Conservation (phyloP, 768 basidiomycete genomes). For the Tricholoma flavovirens region DNA sequence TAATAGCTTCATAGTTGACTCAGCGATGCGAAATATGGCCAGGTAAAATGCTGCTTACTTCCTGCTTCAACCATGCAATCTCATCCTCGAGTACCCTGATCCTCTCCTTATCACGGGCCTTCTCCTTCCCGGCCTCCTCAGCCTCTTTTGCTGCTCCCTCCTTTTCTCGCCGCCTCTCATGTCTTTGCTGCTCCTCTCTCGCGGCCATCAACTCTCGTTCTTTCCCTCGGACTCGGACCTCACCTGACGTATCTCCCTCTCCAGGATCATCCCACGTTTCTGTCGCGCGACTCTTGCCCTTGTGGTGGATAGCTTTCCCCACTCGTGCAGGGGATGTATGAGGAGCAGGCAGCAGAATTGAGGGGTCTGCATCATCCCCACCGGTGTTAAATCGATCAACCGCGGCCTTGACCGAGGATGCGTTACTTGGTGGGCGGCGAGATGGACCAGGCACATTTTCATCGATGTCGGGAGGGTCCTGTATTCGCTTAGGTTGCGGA, state of each 20-base stretch:
- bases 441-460: conserved; percentile 14
- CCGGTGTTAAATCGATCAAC: conserved; percentile 41
- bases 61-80: conserved; percentile 49
- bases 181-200: conserved; percentile 43
- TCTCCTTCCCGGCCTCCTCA: conserved; percentile 34
- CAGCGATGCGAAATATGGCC: background rate
- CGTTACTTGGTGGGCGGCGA: conserved; percentile 21
- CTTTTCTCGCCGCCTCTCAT: conserved; percentile 34
- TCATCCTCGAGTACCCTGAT: conserved; percentile 66
- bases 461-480: background rate
- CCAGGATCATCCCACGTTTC: conserved; percentile 16
- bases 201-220: conserved; percentile 58
- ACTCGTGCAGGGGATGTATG: conserved; percentile 27
- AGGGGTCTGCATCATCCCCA: conserved; percentile 45
- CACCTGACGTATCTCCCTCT: conserved; percentile 36
- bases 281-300: conserved; percentile 41
- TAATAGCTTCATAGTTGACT: conserved; percentile 35
- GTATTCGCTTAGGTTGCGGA: conserved; percentile 7
- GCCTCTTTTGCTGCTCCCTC: conserved; percentile 27
- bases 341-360: conserved; percentile 45
- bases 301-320: conserved; percentile 16
- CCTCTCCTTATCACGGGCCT: conserved; percentile 51
- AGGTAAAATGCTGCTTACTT: conserved; percentile 31
- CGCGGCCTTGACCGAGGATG: conserved; percentile 43
- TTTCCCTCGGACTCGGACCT: conserved; percentile 49